phyloP scores from a whole-genome alignment of 352 stramenopile genomes.

The Phytopythium litorale region DNA sequence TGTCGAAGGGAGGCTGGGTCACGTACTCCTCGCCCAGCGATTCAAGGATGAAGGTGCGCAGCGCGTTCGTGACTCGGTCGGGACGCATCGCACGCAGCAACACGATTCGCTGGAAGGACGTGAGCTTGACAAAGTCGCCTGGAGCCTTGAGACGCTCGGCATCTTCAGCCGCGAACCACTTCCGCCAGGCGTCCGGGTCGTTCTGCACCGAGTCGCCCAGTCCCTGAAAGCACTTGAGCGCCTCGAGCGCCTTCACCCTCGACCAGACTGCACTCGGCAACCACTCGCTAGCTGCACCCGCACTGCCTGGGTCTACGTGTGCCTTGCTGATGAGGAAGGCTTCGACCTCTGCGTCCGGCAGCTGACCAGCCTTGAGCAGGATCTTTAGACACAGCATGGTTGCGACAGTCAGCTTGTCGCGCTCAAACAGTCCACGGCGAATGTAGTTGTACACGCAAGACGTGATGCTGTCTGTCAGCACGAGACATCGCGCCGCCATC shows the following conservation, averaged over 20 bases:
- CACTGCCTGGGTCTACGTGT: slow-evolving; percentile 88
- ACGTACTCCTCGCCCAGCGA: slow-evolving; percentile 90
- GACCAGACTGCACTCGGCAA: slow-evolving; percentile 87
- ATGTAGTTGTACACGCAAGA: slow-evolving; percentile 96
- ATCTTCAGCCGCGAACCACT: slow-evolving; percentile 96
- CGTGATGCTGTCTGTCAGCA: slow-evolving; percentile 93
- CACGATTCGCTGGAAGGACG: slow-evolving; percentile 82
- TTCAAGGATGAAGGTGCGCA: slow-evolving; percentile 90
- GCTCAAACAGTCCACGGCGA: slow-evolving; percentile 92
- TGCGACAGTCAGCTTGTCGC: slow-evolving; percentile 94
- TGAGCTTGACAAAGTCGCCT: slow-evolving; percentile 88
- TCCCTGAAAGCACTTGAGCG: slow-evolving; percentile 89
- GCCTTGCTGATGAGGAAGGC: slow-evolving; percentile 88
- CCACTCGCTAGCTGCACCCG: slow-evolving; percentile 93
- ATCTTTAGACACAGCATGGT: slow-evolving; percentile 95
- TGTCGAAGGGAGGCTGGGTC: slow-evolving; percentile 90
- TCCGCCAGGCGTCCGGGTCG: slow-evolving; percentile 95
- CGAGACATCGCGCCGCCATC: slow-evolving; percentile 68
- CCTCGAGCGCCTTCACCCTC: slow-evolving; percentile 92
- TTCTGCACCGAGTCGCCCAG: slow-evolving; percentile 95
- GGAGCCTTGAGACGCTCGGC: slow-evolving; percentile 93
- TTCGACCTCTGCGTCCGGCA: slow-evolving; percentile 88
- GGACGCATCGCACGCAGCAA: slow-evolving; percentile 91
- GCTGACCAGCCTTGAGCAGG: slow-evolving; percentile 83
- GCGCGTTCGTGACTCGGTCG: slow-evolving; percentile 92